Evolutionary conservation across 2,329 filamentous ascomycete species (phyloP), one percentile per base, ranked within the genome.

Genomic region (Cryphonectria naterciae): DNA sequence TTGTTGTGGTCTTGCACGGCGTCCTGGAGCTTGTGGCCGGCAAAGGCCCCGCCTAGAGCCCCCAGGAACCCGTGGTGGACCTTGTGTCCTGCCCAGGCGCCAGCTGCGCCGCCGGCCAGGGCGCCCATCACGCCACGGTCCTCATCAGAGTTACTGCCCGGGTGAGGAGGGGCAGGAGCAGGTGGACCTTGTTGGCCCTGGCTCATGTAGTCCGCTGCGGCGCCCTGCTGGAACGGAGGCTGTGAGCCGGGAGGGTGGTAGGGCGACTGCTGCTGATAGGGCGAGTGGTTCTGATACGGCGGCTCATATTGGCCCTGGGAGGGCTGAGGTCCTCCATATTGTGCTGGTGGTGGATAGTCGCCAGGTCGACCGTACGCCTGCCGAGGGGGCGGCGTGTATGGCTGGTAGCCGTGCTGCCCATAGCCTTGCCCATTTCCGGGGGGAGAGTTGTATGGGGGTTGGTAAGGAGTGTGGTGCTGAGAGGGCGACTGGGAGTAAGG

Each of bases 31-130:
- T 84, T 77, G 72, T 80, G 81, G 64, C 83, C 83, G 10, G 82
- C 77, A 73, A 85, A 82, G 43, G 83, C 83, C 58, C 83, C 83
- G 71, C 82, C 83, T 58, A 85, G 78, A 7, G 83, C 80, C 71
- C 83, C 83, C 66, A 85, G 79, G 75, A 85, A 77, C 41, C 83
- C 83, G 77, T 85, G 83, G 73, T 82, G 78, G 73, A 80, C 82
- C 76, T 85, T 82, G 79, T 83, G 80, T 70, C 83, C 83, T 32
- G 79, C 81, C 65, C 80, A 84, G 46, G 80, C 83, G 69, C 83
- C 83, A n/a, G 82, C 79, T 13, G 82, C 77, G 74, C 83, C 83
- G 70, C 83, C 83, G 41, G 82, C 83, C 61, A 85, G 73, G 22
- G 83, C 83, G 54, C 83, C 83, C 67, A 81, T 79, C 25, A 85